A percentile compares a stretch with the other conserved stretches of the same genome.
Conservation (phyloP, 2,329 filamentous ascomycete genomes). For the Cytospora piceicola region DNA sequence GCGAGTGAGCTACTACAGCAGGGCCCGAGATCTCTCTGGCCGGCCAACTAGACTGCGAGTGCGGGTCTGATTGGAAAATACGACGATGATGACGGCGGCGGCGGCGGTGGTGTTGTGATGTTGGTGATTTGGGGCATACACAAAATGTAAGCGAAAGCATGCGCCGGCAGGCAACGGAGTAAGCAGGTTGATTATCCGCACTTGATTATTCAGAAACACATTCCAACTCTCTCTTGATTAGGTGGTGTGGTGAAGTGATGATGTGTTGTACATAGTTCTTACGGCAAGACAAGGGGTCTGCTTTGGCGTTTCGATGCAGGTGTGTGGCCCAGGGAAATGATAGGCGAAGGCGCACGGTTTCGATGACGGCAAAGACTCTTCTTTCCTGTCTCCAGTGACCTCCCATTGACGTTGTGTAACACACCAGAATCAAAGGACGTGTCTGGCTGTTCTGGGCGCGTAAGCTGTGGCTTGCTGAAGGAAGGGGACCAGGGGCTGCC, state of each 20-base stretch:
- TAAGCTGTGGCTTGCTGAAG: conserved; percentile 11
- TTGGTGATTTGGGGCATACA: conserved; percentile 8
- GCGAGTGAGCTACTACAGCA: conserved; percentile 32
- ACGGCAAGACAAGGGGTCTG: not conserved
- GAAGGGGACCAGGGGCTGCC: not conserved
- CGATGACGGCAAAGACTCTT: conserved; percentile 2
- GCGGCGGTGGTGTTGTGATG: conserved; percentile 9
- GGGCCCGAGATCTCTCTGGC: not conserved
- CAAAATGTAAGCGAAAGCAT: conserved; percentile 24
- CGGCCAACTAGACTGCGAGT: conserved; percentile 6
- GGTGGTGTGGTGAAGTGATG: conserved; percentile 7
- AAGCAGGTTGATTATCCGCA: conserved; percentile 10
- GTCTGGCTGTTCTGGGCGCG: conserved; percentile 8
- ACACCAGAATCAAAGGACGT: conserved; percentile 8
- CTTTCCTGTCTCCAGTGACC: conserved; percentile 26
- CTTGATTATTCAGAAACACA: conserved; percentile 9
- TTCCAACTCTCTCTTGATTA: not conserved
- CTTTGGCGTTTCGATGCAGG: conserved; percentile 7
- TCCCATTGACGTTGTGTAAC: conserved; percentile 28
- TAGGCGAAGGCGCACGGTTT: conserved; percentile 11
- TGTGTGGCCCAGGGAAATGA: conserved; percentile 13
- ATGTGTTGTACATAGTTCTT: conserved; percentile 28
- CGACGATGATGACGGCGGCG: not conserved
- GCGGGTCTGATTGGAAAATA: not conserved
- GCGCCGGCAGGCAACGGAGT: conserved; percentile 19